These are phyloP conservation scores for Volvox africanus DNA, from an alignment of 139 green algal genomes.

Conservation along the genomic window DNA sequence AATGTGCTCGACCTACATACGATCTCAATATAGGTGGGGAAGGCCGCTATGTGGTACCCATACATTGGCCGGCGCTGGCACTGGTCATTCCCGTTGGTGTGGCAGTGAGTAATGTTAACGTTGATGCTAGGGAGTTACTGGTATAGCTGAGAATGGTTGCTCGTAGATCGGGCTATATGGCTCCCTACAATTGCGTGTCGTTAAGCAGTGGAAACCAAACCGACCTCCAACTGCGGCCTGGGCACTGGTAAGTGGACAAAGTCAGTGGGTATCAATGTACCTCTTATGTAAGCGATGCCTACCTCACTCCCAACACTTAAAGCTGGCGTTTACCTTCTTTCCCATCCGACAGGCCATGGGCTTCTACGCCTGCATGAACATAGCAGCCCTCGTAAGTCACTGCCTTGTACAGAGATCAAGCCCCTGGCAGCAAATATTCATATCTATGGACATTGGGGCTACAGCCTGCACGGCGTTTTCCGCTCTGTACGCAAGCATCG, in stretches of 20 bases:
- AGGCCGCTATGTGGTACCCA: background rate
- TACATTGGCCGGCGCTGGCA: background rate
- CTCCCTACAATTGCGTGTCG: background rate
- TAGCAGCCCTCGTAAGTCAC: background rate
- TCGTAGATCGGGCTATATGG: background rate
- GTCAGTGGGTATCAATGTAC: too few species aligned
- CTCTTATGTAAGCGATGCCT: too few species aligned
- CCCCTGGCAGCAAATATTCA: background rate
- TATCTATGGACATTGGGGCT: background rate
- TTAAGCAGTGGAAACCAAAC: background rate
- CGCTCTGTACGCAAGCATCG: background rate
- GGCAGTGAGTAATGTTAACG: background rate
- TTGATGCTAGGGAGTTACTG: background rate
- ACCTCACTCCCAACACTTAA: too few species aligned
- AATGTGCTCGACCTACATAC: background rate
- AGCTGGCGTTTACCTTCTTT: too few species aligned
- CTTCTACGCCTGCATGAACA: slow-evolving; percentile 1
- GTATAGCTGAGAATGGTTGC: background rate
- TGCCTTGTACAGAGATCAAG: slow-evolving; percentile 6
- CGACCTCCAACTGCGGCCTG: background rate
- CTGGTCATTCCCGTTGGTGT: background rate
- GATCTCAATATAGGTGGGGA: background rate
- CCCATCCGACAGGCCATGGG: background rate
- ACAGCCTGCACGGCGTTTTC: background rate
- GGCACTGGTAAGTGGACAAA: slow-evolving; percentile 9